Evolutionary conservation across 306 rosid species (phyloP).

Genomic region (Mimosa bimucronata): DNA sequence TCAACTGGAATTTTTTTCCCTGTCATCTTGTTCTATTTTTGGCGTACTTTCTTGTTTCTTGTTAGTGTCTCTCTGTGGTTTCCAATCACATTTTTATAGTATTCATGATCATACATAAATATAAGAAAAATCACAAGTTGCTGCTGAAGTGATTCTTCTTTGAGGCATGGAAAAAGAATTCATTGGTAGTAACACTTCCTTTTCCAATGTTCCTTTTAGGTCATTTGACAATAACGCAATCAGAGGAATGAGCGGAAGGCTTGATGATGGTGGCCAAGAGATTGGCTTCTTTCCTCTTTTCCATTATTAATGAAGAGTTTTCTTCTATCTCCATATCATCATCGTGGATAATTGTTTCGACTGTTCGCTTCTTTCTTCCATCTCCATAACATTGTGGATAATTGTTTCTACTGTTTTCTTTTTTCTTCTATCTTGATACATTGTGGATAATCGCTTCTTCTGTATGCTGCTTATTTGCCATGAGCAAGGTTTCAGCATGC

Average conservation of each 20-base stretch:
- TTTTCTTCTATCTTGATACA: neutral
- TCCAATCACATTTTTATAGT: neutral
- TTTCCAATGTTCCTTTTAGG: neutral
- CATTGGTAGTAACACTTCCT: neutral
- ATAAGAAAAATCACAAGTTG: no score
- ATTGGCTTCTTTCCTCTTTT: slow-evolving; percentile 6
- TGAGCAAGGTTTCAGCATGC: no score
- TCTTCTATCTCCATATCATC: no score
- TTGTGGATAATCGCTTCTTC: neutral
- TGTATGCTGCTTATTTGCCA: neutral
- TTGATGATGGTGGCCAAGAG: neutral
- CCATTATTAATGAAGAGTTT: neutral
- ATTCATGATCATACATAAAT: no score
- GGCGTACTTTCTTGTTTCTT: neutral
- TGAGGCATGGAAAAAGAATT: neutral
- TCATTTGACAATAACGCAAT: neutral
- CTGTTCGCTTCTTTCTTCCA: no score
- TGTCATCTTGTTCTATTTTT: no score
- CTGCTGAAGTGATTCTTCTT: neutral
- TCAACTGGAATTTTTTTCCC: no score
- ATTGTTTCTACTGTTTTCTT: neutral
- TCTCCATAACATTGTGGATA: neutral
- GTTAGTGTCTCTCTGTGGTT: neutral
- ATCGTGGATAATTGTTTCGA: no score
- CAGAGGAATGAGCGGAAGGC: neutral